phyloP scores from a whole-genome alignment of 257 asterid species.

The Penstemon davidsonii region DNA sequence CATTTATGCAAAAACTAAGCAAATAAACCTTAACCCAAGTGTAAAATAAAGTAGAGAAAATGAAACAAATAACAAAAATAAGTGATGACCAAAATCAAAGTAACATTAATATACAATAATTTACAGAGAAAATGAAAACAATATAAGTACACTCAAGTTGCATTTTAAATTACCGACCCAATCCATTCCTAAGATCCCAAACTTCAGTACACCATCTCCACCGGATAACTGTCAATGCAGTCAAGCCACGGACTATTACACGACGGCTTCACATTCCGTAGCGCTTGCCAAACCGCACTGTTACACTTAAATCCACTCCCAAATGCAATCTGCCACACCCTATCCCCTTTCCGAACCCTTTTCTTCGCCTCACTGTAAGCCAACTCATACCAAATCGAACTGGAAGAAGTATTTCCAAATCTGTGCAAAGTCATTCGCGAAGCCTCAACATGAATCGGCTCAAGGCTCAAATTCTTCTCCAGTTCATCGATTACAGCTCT shows the following conservation, averaged over 20 bases:
- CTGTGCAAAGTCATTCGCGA: conserved; percentile 46
- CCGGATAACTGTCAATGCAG: conserved; percentile 35
- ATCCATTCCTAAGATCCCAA: too few relatives aligned
- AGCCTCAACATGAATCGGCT: conserved; percentile 35
- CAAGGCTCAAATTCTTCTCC: conserved; percentile 35
- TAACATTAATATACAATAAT: too few relatives aligned
- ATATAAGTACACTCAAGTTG: too few relatives aligned
- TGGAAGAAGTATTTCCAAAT: conserved; percentile 44
- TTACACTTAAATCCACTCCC: conserved; percentile 48
- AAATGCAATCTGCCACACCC: conserved; percentile 46
- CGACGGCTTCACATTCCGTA: conserved; percentile 25
- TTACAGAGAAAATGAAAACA: too few relatives aligned
- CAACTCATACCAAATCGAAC: conserved; percentile 41
- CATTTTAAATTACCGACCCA: too few relatives aligned
- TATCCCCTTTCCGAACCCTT: conserved; percentile 34
- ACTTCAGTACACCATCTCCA: background rate
- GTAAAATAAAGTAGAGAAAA: too few relatives aligned
- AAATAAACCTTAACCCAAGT: too few relatives aligned
- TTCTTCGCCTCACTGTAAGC: conserved; percentile 39
- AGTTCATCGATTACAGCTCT: conserved; percentile 43
- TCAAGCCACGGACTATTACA: conserved; percentile 35
- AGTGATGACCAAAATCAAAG: too few relatives aligned
- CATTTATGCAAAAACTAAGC: too few relatives aligned
- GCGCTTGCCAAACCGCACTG: conserved; percentile 40
- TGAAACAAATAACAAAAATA: too few relatives aligned